Evolutionary conservation across 148 eudicot species (phyloP).

Genomic region (Cornus suecica): DNA sequence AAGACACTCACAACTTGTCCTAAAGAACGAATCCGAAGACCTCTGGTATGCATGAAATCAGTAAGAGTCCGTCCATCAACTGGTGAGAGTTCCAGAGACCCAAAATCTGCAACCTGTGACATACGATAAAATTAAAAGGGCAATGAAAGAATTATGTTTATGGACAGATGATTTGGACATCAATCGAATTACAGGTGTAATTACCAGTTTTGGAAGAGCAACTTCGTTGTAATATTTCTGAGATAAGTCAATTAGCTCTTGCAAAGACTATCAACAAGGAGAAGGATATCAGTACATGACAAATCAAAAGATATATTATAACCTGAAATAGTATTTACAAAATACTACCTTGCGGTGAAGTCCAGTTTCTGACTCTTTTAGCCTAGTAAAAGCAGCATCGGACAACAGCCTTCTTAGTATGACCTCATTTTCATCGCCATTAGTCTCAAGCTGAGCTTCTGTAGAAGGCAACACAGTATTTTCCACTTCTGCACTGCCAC

Average conservation of each 20-base stretch:
- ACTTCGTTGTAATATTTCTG: slow-evolving; percentile 88
- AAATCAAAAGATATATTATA: slow-evolving; percentile 1
- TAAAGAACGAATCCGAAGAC: slow-evolving; percentile 95
- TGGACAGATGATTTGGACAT: not conserved
- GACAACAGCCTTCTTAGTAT: slow-evolving; percentile 63
- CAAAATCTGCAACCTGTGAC: slow-evolving; percentile 98
- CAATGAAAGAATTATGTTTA: not conserved
- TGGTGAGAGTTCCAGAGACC: slow-evolving; percentile 97
- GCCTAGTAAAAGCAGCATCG: slow-evolving; percentile 78
- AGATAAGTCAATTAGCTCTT: slow-evolving; percentile 78
- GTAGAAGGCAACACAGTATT: slow-evolving; percentile 29
- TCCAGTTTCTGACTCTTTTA: slow-evolving; percentile 88
- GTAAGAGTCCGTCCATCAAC: slow-evolving; percentile 98
- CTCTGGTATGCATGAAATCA: slow-evolving; percentile 99
- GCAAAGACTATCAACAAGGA: slow-evolving; percentile 63
- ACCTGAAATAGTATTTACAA: not conserved
- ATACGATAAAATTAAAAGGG: slow-evolving; percentile 12
- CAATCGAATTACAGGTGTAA: slow-evolving; percentile 5
- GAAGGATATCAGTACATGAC: slow-evolving; percentile 13
- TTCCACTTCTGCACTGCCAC: slow-evolving; percentile 32
- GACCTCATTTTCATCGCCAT: slow-evolving; percentile 51
- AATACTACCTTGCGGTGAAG: slow-evolving; percentile 84
- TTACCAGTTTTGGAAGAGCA: slow-evolving; percentile 98
- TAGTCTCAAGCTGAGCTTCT: slow-evolving; percentile 37
- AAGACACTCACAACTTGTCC: slow-evolving; percentile 81